Evolutionary conservation across 371 early-diverging fungal species (phyloP).

Genomic region (Cokeromyces recurvatus): DNA sequence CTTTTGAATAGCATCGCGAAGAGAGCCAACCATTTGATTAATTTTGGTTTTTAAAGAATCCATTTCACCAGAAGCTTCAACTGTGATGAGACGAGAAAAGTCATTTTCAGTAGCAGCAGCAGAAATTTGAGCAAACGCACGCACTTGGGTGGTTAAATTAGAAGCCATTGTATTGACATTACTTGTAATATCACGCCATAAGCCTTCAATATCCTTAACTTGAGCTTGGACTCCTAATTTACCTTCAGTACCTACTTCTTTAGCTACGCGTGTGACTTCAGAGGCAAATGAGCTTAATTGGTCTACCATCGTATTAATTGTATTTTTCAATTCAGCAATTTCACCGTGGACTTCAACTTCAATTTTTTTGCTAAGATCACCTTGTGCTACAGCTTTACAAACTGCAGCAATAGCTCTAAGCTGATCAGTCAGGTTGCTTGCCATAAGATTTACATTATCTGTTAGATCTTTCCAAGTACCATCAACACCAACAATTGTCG

Average conservation of each 20-base stretch:
- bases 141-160: slow-evolving; percentile 52
- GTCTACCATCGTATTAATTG: slow-evolving; percentile 31
- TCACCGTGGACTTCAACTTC: slow-evolving; percentile 31
- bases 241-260: slow-evolving; percentile 56
- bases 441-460: slow-evolving; percentile 36
- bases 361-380: slow-evolving; percentile 28
- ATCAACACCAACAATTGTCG: slow-evolving; percentile 45
- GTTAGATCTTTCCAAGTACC: slow-evolving; percentile 57
- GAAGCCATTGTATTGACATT: slow-evolving; percentile 52
- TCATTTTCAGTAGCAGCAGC: slow-evolving; percentile 65
- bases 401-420: slow-evolving; percentile 28
- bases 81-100: slow-evolving; percentile 66
- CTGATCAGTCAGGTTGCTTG: slow-evolving; percentile 27
- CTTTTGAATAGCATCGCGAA: slow-evolving; percentile 71
- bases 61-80: slow-evolving; percentile 74
- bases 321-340: slow-evolving; percentile 30
- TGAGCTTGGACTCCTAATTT: slow-evolving; percentile 34
- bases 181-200: slow-evolving; percentile 66
- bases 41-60: slow-evolving; percentile 75
- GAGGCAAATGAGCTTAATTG: slow-evolving; percentile 26
- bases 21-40: slow-evolving; percentile 65
- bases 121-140: slow-evolving; percentile 60
- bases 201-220: slow-evolving; percentile 53
- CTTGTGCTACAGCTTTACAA: slow-evolving; percentile 30
- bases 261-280: slow-evolving; percentile 42